Evolutionary conservation across 768 basidiomycete genomes (phyloP), one percentile per base, ranked within the genome.

Genomic region (Chlorophyllum brunneum): DNA sequence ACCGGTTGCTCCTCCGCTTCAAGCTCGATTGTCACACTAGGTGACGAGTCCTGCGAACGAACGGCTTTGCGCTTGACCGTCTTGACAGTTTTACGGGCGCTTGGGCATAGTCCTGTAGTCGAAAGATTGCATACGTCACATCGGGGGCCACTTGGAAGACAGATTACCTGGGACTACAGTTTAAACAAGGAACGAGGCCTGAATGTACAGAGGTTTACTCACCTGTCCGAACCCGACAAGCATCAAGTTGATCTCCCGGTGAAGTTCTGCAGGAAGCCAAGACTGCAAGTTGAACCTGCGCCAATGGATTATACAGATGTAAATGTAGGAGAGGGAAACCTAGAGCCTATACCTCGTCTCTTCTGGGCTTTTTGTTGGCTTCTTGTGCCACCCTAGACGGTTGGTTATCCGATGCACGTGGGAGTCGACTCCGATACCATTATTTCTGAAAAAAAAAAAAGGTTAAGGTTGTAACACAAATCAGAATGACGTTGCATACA

Each of bases 351-450:
- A 88, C 87, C 95, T 72, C 0, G 95, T 98, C 61, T 90, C 82
- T 62, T 99, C 95, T 0, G 95, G 89, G 2, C 73, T 88, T 61
- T 85, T 89, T 1, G 94, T 95, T 5, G 82, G 82, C 2, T 79
- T 82, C 54, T 81, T 80, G 67, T 98, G 95, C 95, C 95, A 99
- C 34, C 89, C 85, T 2, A 99, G 67, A 10, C 93, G 76, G 59
- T 98, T 95, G 22, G 94, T 94, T 48, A 99, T 98, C 4, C 95
- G 76, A 59, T 98, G 94, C 5, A 98, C 93, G 65, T 99, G 95
- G 0, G 92, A 88, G 59, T 99, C 95, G 0, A 98, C 95, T 0
- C 95, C 95, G 29, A 98, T 95, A 1, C 95, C 95, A 22, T 78
- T 73, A 59, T 93, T 92, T 41, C 88, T 92, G 61, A 43, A 5